Base-by-base conservation (phyloP, 768 basidiomycete genomes). In the Heimioporus sp. region DNA sequence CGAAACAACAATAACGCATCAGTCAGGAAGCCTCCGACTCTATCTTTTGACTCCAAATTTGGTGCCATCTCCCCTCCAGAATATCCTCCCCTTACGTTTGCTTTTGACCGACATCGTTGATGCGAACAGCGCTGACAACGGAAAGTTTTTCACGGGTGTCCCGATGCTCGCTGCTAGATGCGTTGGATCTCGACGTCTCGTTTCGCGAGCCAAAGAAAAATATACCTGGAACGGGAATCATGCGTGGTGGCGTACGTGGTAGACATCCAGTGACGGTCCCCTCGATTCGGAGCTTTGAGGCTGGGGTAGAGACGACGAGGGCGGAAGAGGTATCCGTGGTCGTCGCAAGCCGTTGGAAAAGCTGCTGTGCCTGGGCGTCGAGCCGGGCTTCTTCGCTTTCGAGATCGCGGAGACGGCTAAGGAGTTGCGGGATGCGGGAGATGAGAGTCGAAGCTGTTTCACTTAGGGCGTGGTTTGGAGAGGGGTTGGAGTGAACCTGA, bases 71-170 rank as follows among this genome's bases (percentile, higher is more conserved):
- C 62, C 52, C 1, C 35, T n/a, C 40, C 54, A 19, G 48, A 61
- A 66, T 49, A 64, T 42, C 49, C 59, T 58, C 13, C 59, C 62
- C 44, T 49, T 62, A 32, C 65, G 59, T 43, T 56, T 66, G 11
- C 62, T 61, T 39, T 46, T 66, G 47, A 62, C 39, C 3, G 55
- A 64, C 59, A 51, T 61, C 5, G 56, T 46, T n/a, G 53, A 50
- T 13, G 55, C 54, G 7, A 61, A 52, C 13, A 64, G 54, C 34
- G 65, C 52, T 52, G 43, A 55, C 47, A 58, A 44, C 37, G 60
- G 7, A 43, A 65, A 63, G 0, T 48, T 3, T 28, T 56, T 66
- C 31, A 55, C 40, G 2, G 61, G 63, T 3, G 63, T 65, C 52
- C 63, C 55, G 20, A 49, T 42, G 39, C 46, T 53, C 50, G 38